phyloP scores from a whole-genome alignment of 1,284 basidiomycete genomes.

The Hypsizygus ulmarius region DNA sequence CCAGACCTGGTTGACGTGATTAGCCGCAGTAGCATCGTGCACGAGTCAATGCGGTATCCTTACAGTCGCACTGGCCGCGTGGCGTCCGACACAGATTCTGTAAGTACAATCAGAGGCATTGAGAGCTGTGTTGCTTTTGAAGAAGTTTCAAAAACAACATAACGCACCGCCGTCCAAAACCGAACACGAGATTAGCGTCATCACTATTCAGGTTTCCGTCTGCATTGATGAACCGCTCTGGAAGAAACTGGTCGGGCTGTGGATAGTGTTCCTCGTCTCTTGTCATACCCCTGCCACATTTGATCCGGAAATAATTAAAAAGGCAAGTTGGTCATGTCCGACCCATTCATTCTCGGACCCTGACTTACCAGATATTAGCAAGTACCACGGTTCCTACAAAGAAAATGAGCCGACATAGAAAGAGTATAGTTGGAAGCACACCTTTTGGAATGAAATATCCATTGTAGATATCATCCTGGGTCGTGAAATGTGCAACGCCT shows the following conservation, averaged over 20 bases:
- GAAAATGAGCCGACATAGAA: background rate
- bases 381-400: conserved; percentile 25
- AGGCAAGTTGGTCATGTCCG: background rate
- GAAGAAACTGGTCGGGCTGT: conserved; percentile 9
- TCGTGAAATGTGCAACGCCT: conserved; percentile 24
- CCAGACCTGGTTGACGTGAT: conserved; percentile 18
- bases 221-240: conserved; percentile 23
- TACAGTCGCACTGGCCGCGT: conserved; percentile 18
- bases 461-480: conserved; percentile 28
- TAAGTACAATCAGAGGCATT: too few relatives aligned
- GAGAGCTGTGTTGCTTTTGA: too few relatives aligned
- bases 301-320: too few relatives aligned
- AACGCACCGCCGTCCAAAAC: conserved; percentile 26
- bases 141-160: background rate
- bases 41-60: background rate
- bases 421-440: background rate
- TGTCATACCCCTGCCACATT: conserved; percentile 23
- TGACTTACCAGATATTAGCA: conserved; percentile 28
- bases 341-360: background rate
- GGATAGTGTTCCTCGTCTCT: conserved; percentile 7
- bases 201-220: conserved; percentile 22
- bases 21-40: background rate
- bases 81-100: conserved; percentile 22
- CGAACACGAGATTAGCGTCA: conserved; percentile 16
- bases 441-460: conserved; percentile 31